Base-by-base conservation (phyloP, 306 rosid species). In the Castanea crenata region DNA sequence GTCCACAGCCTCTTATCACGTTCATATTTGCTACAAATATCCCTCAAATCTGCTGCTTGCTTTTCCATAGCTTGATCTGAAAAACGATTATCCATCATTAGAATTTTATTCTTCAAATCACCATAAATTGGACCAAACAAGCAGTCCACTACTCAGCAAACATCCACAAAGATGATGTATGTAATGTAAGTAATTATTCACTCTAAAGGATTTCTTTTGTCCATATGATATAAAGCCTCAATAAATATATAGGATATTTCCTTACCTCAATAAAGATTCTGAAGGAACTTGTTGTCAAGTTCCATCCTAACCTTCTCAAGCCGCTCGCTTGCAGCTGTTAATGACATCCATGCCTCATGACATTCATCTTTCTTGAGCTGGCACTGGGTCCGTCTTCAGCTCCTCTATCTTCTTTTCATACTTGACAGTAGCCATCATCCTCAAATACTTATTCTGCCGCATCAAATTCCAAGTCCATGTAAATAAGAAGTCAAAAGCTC, bases 341-440 rank as follows among this genome's bases (percentile, higher is more conserved):
- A 61, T 29, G 76, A 80, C 84, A 80, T 80, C 80, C 84, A 80
- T 2, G 84, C 84, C 74, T 80, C 84, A 19, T 80, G 76, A 35
- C 80, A 80, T 80, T 80, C 84, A 75, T 69, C 71, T 68, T 72
- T 49, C 63, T 80, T 80, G 20, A 74, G 54, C 61, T 80, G 79
- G 73, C 74, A 80, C 65, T 11, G 23, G 27, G 18, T 69, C 27
- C 27, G 1, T 25, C 70, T 69, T 75, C 52, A 80, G 80, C 75
- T 80, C 80, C 69, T 69, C 76, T 46, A 74, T 80, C 76, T 75
- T 80, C 79, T 56, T 80, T 65, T 80, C 84, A 75, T 74, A 75
- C 76, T 80, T 80, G 29, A 71, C 38, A 14, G 69, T 57, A 49
- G 27, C 75, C 25, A 74, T 62, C 79, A 69, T 67, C 70, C 79